A percentile compares a stretch with the other conserved stretches of the same genome.
Evolutionary conservation across 1,139 yeast genomes (phyloP).

Genomic region (Candida dubliniensis): DNA sequence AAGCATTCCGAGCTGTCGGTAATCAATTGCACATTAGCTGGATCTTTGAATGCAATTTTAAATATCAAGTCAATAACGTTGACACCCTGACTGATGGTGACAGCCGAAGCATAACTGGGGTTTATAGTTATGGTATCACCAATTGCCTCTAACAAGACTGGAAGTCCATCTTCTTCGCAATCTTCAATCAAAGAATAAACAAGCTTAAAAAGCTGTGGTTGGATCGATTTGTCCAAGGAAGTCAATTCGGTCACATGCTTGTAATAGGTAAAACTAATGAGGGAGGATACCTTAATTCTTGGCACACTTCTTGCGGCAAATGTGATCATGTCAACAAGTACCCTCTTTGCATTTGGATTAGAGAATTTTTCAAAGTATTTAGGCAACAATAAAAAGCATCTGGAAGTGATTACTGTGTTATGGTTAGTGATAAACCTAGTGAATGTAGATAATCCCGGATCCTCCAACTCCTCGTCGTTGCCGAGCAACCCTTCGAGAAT

Average conservation of each 20-base stretch:
- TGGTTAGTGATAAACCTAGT: constrained; percentile 19
- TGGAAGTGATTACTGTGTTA: constrained; percentile 38
- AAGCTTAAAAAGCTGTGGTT: constrained; percentile 29
- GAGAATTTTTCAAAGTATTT: constrained; percentile 55
- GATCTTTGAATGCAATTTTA: constrained; percentile 66
- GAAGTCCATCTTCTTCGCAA: constrained; percentile 80
- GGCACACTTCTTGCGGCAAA: constrained; percentile 22
- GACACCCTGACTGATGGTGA: constrained; percentile 19
- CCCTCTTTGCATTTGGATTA: constrained; percentile 30
- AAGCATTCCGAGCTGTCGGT: constrained; percentile 65
- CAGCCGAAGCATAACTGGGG: constrained; percentile 34
- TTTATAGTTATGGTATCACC: constrained; percentile 52
- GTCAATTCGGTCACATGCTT: constrained; percentile 46
- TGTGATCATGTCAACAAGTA: constrained; percentile 37
- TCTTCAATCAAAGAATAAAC: constrained; percentile 50
- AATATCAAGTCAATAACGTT: constrained; percentile 55
- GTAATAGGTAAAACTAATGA: constrained; percentile 58
- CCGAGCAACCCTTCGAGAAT: constrained; percentile 43
- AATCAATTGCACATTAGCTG: constrained; percentile 69
- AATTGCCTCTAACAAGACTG: constrained; percentile 71
- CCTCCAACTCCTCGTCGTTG: constrained; percentile 35
- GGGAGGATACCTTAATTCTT: constrained; percentile 37
- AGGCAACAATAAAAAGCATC: constrained; percentile 54
- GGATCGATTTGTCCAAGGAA: constrained; percentile 20
- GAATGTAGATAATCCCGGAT: constrained; percentile 25